A percentile compares a stretch with the other conserved stretches of the same genome.
Evolutionary conservation across 2,329 filamentous ascomycete species (phyloP).

Genomic region (Stachybotrys chlorohalonatus): DNA sequence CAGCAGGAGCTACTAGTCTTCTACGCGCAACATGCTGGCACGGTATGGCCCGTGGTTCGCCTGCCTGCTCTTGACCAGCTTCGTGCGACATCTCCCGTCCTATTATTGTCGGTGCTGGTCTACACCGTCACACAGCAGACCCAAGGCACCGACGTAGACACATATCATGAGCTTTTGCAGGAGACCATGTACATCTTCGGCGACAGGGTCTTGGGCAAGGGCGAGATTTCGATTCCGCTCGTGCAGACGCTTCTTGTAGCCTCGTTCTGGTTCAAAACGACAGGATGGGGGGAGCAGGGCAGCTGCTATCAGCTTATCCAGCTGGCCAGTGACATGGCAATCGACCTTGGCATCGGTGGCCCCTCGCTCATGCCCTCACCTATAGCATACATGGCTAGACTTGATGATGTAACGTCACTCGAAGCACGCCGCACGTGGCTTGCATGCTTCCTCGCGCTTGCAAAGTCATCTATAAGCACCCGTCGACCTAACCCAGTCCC

Average conservation of each 20-base stretch:
- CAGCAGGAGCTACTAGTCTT: not conserved
- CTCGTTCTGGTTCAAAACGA: not conserved
- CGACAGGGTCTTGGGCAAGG: not conserved
- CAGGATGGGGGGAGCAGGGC: not conserved
- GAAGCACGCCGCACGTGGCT: slow-evolving; percentile 1
- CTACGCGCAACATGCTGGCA: not conserved
- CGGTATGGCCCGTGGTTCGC: not conserved
- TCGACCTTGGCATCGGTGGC: not conserved
- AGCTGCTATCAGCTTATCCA: slow-evolving; percentile 1
- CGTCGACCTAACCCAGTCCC: not conserved
- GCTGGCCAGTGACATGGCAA: not conserved
- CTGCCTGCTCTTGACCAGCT: not conserved
- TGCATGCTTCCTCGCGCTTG: not conserved
- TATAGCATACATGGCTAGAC: not conserved
- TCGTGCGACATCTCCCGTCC: not conserved
- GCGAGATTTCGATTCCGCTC: not conserved
- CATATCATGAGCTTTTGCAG: not conserved
- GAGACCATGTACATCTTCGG: not conserved
- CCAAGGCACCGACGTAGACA: not conserved
- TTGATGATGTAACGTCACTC: not conserved
- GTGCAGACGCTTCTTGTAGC: not conserved
- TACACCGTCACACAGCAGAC: not conserved
- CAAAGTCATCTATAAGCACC: not conserved
- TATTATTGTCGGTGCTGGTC: not conserved
- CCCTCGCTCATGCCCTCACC: not conserved